These are phyloP conservation scores for Halophytophthora batemanensis DNA, from an alignment of 352 stramenopile genomes.

Conservation along the genomic window DNA sequence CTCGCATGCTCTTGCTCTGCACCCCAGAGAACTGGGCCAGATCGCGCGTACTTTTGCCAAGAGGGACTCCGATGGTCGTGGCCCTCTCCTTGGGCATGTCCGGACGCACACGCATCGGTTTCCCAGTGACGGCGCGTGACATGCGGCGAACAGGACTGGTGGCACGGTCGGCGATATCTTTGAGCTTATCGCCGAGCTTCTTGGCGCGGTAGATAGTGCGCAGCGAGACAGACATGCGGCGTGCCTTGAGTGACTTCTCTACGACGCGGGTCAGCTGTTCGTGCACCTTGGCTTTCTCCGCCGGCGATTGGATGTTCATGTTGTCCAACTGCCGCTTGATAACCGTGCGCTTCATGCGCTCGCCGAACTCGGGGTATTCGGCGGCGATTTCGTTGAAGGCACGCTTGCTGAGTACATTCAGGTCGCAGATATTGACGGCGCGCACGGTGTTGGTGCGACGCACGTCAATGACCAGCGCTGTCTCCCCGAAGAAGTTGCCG, in stretches of 20 bases:
- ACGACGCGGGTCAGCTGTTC: conserved; percentile 76
- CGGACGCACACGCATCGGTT: conserved; percentile 19
- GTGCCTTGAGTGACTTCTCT: conserved; percentile 74
- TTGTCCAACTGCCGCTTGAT: conserved; percentile 82
- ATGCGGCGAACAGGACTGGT: conserved; percentile 27
- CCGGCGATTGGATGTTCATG: conserved; percentile 78
- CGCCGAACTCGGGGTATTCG: conserved; percentile 76
- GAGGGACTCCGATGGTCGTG: conserved; percentile 4
- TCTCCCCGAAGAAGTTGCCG: conserved; percentile 78
- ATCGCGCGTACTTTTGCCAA: conserved; percentile 22
- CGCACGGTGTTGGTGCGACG: conserved; percentile 74
- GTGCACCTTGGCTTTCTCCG: conserved; percentile 73
- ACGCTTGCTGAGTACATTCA: conserved; percentile 76
- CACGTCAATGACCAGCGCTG: conserved; percentile 76
- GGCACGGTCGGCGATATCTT: conserved; percentile 73
- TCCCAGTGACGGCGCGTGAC: conserved; percentile 12
- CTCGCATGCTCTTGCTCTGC: conserved; percentile 10
- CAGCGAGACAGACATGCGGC: conserved; percentile 68
- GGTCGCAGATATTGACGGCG: conserved; percentile 73
- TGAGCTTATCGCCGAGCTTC: conserved; percentile 77
- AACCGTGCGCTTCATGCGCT: conserved; percentile 78
- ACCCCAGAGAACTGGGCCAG: conserved; percentile 21
- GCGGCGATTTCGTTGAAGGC: conserved; percentile 81
- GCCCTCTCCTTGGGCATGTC: conserved; percentile 11
- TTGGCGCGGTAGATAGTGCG: conserved; percentile 78